Evolutionary conservation across 352 stramenopile species (phyloP).

Genomic region (Phytophthora melonis): DNA sequence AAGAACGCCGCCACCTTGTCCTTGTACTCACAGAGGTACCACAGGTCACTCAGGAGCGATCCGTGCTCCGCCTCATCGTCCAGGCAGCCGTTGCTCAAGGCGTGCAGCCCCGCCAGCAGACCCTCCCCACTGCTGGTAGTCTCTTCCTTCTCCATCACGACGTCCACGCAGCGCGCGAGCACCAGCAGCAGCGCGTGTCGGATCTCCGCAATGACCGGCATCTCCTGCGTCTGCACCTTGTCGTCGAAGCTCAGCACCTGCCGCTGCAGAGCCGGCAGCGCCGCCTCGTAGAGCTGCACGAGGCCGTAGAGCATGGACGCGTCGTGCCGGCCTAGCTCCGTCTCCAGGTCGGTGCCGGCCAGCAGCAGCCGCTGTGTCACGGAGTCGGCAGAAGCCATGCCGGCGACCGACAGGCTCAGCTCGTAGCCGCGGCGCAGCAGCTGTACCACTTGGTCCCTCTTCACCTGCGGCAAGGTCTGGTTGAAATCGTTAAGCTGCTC

Average conservation of each 20-base stretch:
- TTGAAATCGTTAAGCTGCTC: conserved; percentile 58
- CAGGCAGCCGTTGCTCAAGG: conserved; percentile 63
- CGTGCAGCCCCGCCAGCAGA: conserved; percentile 68
- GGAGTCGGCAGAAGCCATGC: conserved; percentile 29
- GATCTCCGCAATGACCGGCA: conserved; percentile 55
- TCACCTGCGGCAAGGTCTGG: conserved; percentile 23
- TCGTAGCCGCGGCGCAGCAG: conserved; percentile 58
- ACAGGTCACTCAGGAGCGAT: conserved; percentile 80
- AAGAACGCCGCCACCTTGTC: conserved; percentile 66
- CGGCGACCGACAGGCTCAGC: conserved; percentile 46
- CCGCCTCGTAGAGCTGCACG: conserved; percentile 66
- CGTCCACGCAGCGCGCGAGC: conserved; percentile 38
- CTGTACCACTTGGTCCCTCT: conserved; percentile 49
- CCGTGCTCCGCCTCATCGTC: conserved; percentile 64
- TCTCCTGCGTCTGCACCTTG: conserved; percentile 32
- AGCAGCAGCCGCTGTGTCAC: conserved; percentile 47
- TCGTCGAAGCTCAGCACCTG: conserved; percentile 58
- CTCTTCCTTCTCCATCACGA: conserved; percentile 44
- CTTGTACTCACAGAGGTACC: conserved; percentile 73
- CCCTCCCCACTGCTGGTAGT: conserved; percentile 41
- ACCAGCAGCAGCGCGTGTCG: conserved; percentile 55
- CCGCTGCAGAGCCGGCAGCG: conserved; percentile 57
- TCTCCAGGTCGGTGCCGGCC: conserved; percentile 39
- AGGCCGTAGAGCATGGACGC: conserved; percentile 61
- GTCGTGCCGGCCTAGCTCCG: conserved; percentile 28